These are phyloP conservation scores for Forsythia viridissima DNA, from an alignment of 257 asterid genomes.

Conservation along the genomic window DNA sequence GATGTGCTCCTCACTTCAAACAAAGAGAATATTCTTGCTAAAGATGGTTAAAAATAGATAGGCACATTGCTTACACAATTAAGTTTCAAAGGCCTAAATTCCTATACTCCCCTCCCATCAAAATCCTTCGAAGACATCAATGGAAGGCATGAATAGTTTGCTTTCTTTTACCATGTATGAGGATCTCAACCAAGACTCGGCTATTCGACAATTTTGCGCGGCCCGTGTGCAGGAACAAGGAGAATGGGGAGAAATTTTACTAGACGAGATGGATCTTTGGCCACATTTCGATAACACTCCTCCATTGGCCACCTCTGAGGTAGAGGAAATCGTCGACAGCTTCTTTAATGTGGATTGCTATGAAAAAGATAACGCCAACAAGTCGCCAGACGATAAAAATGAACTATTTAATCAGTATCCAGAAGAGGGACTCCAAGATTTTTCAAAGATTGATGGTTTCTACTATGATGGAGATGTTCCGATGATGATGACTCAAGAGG, in stretches of 20 bases:
- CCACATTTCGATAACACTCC: constrained; percentile 13
- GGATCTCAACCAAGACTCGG: constrained; percentile 30
- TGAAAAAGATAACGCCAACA: constrained; percentile 34
- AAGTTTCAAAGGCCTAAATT: constrained; percentile 3
- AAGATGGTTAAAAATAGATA: constrained; percentile 6
- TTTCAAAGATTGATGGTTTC: constrained; percentile 17
- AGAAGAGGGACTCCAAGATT: constrained; percentile 23
- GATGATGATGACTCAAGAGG: constrained; percentile 15
- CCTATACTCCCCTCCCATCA: constrained; percentile 1
- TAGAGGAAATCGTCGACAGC: constrained; percentile 43
- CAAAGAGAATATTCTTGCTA: constrained; percentile 32
- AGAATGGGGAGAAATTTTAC: constrained; percentile 15
- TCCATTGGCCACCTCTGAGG: constrained; percentile 33
- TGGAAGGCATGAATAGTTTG: constrained; percentile 31
- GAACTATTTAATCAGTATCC: constrained; percentile 10
- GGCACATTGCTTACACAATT: background rate
- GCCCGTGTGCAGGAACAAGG: constrained; percentile 44
- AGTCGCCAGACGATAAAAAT: constrained; percentile 2
- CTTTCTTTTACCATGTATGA: constrained; percentile 23
- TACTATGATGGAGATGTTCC: constrained; percentile 18
- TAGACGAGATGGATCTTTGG: constrained; percentile 27
- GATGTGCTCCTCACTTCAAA: constrained; percentile 20
- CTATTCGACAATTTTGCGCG: constrained; percentile 62
- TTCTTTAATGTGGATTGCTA: constrained; percentile 56
- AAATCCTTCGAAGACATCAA: constrained; percentile 3